phyloP scores from a whole-genome alignment of 345 rosid genomes.

The Brassica incana region DNA sequence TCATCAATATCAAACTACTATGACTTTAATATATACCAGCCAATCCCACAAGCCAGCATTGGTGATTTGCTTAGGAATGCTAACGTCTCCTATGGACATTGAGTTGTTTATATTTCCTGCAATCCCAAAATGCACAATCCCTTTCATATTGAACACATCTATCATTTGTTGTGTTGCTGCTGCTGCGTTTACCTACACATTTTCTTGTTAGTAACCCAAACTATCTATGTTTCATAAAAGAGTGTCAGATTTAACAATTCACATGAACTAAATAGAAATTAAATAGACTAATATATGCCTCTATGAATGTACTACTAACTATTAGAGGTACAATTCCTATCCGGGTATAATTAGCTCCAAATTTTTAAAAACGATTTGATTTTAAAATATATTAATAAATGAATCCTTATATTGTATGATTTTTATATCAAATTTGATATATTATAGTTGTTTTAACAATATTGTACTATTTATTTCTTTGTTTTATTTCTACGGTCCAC shows the following conservation, averaged over 20 bases:
- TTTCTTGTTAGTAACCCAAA: neutral
- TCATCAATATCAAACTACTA: neutral
- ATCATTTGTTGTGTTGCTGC: conserved; percentile 61
- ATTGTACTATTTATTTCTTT: too few relatives aligned
- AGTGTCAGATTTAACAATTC: neutral
- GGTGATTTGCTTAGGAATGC: conserved; percentile 48
- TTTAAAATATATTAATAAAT: too few relatives aligned
- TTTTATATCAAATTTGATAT: neutral
- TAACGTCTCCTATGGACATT: conserved; percentile 65
- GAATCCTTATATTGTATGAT: neutral
- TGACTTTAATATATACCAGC: conserved; percentile 40
- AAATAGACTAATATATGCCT: neutral
- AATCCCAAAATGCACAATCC: conserved; percentile 58
- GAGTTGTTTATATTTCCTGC: conserved; percentile 55
- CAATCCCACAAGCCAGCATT: conserved; percentile 58
- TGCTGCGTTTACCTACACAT: conserved; percentile 53
- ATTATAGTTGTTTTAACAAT: neutral
- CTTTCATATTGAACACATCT: conserved; percentile 43
- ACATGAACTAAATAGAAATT: neutral
- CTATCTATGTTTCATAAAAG: neutral
- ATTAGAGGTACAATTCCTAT: neutral
- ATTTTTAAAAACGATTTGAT: too few relatives aligned
- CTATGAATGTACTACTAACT: neutral
- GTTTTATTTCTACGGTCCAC: too few relatives aligned
- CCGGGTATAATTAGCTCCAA: neutral